Conservation (phyloP, 1,284 basidiomycete species). For the Puccinia triticina region DNA sequence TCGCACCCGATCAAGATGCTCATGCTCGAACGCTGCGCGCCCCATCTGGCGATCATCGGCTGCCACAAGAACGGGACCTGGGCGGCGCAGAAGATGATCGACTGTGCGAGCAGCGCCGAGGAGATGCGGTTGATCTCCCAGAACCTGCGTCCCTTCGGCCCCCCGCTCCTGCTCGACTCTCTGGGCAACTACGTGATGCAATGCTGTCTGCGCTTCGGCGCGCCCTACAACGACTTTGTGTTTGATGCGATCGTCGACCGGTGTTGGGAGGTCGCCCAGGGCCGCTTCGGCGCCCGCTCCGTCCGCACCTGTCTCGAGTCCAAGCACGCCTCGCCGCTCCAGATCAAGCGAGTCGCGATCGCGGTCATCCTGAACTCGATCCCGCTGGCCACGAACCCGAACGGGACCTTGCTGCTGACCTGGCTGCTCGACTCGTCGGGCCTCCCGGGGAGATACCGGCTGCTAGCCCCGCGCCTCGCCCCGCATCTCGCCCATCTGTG, state of each 20-base stretch:
- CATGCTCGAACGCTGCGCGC: conserved; percentile 90
- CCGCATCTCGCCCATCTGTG: conserved; percentile 94
- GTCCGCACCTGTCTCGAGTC: conserved; percentile 96
- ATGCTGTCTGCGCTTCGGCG: conserved; percentile 86
- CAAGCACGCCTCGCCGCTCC: conserved; percentile 77
- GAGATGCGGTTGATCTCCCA: conserved; percentile 82
- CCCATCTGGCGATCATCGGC: conserved; percentile 94
- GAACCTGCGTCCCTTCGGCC: conserved; percentile 85
- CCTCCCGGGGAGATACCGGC: conserved; percentile 86
- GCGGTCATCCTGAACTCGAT: conserved; percentile 96
- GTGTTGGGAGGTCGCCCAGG: conserved; percentile 80
- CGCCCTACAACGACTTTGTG: conserved; percentile 88
- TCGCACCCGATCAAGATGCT: conserved; percentile 75
- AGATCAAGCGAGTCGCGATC: conserved; percentile 88
- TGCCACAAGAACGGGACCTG: conserved; percentile 99
- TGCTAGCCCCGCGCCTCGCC: conserved; percentile 90
- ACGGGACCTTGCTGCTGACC: conserved; percentile 89
- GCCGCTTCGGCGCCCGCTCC: conserved; percentile 90
- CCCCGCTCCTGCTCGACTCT: conserved; percentile 89
- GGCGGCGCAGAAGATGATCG: conserved; percentile 99
- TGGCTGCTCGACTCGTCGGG: conserved; percentile 94
- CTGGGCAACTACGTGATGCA: conserved; percentile 99
- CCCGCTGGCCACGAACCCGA: conserved; percentile 94
- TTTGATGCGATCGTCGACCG: conserved; percentile 98
- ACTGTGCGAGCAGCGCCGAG: conserved; percentile 85